Percentiles rank a stretch among this genome's conserved stretches.
Conservation (phyloP, 2,329 filamentous ascomycete species). For the Alternaria panax region DNA sequence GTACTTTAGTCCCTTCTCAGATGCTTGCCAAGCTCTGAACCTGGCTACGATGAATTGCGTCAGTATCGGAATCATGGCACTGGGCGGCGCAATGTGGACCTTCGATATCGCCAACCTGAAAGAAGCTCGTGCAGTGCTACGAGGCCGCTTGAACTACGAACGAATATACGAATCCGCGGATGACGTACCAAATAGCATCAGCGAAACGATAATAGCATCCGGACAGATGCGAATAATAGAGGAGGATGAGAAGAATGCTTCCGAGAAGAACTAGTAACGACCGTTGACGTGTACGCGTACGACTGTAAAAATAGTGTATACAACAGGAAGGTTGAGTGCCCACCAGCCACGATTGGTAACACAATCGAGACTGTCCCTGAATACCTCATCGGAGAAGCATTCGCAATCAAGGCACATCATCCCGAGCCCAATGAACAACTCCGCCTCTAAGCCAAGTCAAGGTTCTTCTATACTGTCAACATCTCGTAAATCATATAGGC, state of each 20-base stretch:
- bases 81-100: conserved; percentile 77
- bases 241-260: conserved; percentile 19
- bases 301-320: conserved; percentile 36
- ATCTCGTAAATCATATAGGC: not conserved
- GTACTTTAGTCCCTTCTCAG: conserved; percentile 68
- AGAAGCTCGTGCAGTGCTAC: conserved; percentile 66
- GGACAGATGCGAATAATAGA: conserved; percentile 51
- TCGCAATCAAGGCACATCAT: not conserved
- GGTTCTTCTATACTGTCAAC: not conserved
- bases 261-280: conserved; percentile 25
- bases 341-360: not conserved
- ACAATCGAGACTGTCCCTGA: not conserved
- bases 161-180: conserved; percentile 56
- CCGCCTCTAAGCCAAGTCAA: not conserved
- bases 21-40: conserved; percentile 83
- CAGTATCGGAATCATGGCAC: conserved; percentile 75
- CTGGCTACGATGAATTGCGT: conserved; percentile 87
- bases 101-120: conserved; percentile 70
- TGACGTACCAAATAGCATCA: conserved; percentile 33
- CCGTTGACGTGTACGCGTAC: conserved; percentile 19
- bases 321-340: conserved; percentile 8
- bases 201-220: conserved; percentile 50
- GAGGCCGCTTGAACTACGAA: conserved; percentile 64
- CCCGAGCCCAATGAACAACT: not conserved
- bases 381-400: not conserved